Base-by-base conservation (phyloP, 192 early-diverging fungal species). In the Diversispora eburnea region DNA sequence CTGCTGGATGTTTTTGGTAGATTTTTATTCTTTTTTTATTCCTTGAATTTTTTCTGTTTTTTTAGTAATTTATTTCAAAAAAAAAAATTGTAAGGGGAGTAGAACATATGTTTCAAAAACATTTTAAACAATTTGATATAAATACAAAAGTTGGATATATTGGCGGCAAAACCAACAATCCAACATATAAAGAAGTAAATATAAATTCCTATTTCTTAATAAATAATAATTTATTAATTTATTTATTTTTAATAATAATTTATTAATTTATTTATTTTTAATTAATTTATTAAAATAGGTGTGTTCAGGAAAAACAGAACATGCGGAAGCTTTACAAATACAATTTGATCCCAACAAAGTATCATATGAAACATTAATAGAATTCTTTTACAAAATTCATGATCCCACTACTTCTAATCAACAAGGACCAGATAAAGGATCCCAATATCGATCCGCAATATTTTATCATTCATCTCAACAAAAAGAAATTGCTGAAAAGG, bases 1-100 rank as follows among this genome's bases (percentile, higher is more conserved):
- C 91, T 51, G 93, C 92, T 7, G 95, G 95, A 55, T 98, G 95
- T 82, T 98, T 98, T 81, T 98, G 95, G 95, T 87, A 82, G 57
- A 41, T 68, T 0, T 10, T 43, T 17, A 61, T 41, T n/a, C 0
- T 20, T 46, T 61, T 8, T 19, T 43, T 41, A 48, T 22, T 17
- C 45, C 46, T 19, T 3, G 71, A 47, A 19, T 56, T 47, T 49
- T 25, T 33, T 43, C 4, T 62, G 0, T 39, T 62, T 39, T 62
- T 8, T 2, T 62, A 12, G 33, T 19, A 42, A 6, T 17, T 8
- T 33, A 33, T 13, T 33, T 41, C 7, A 8, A 43, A 33, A 20
- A 25, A 59, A 33, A 7, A 57, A 10, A 49, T 13, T 49, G 48
- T 52, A 76, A 87, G 86, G 86, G 86, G 86, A 48, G 86, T 87